A percentile compares a stretch with the other conserved stretches of the same genome.
Conservation (phyloP, 2,329 filamentous ascomycete genomes). For the Penicillium sumatraense region DNA sequence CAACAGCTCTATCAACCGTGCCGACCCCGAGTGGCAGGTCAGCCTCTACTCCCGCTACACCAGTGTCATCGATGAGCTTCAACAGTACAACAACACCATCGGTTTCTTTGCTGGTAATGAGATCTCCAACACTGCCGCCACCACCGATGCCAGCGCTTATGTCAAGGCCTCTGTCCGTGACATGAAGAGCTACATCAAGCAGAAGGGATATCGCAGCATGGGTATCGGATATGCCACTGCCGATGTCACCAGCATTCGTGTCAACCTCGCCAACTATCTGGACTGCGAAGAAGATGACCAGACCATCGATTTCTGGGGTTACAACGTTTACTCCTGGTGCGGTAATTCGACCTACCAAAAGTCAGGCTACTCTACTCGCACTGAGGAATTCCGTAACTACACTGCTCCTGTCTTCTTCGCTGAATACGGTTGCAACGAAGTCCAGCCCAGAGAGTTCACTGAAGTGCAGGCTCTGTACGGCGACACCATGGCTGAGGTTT, state of each 20-base stretch:
- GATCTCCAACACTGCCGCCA: constrained; percentile 82
- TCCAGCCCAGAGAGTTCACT: constrained; percentile 72
- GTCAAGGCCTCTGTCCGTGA: constrained; percentile 97
- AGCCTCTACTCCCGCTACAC: constrained; percentile 78
- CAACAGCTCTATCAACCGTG: constrained; percentile 78
- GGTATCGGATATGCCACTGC: constrained; percentile 94
- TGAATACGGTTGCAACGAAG: constrained; percentile 91
- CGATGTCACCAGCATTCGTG: constrained; percentile 83
- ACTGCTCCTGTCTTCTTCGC: constrained; percentile 94
- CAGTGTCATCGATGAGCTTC: constrained; percentile 76
- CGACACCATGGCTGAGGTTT: constrained; percentile 76
- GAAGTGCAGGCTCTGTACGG: constrained; percentile 83
- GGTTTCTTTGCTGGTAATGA: constrained; percentile 98
- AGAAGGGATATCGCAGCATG: constrained; percentile 72
- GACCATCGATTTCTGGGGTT: constrained; percentile 93
- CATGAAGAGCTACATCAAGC: constrained; percentile 86
- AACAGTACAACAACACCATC: constrained; percentile 82
- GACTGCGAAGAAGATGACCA: constrained; percentile 72
- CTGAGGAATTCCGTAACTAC: constrained; percentile 82
- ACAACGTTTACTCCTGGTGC: constrained; percentile 99
- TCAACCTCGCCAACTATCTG: constrained; percentile 84
- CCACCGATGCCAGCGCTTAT: constrained; percentile 84
- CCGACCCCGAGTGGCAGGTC: constrained; percentile 75
- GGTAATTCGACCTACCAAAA: constrained; percentile 74
- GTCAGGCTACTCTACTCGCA: constrained; percentile 80